Percentiles rank a stretch among this genome's conserved stretches.
These are phyloP conservation scores for Phlegmacium glaucopus DNA, from an alignment of 768 basidiomycete genomes.

Conservation along the genomic window DNA sequence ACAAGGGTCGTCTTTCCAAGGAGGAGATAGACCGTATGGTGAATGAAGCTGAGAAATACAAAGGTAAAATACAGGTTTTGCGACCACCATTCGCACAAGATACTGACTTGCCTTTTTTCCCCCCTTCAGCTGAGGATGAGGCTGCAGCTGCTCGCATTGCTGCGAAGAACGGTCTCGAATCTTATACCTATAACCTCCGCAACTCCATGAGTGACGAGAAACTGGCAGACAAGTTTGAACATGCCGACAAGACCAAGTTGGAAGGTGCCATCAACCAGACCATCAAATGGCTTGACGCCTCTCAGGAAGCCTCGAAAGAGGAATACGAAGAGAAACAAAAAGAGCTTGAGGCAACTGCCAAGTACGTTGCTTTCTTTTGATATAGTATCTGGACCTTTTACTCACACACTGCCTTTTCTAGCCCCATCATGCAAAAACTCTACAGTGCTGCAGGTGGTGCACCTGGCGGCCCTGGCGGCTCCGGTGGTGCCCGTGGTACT, in stretches of 20 bases:
- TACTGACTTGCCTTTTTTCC: constrained; percentile 24
- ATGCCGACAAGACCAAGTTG: constrained; percentile 82
- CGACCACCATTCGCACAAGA: background rate
- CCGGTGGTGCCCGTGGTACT: constrained; percentile 43
- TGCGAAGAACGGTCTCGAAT: constrained; percentile 91
- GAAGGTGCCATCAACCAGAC: constrained; percentile 78
- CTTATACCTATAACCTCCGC: constrained; percentile 92
- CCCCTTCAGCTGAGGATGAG: constrained; percentile 65
- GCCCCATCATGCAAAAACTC: constrained; percentile 65
- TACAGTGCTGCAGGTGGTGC: constrained; percentile 69
- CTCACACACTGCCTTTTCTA: constrained; percentile 15
- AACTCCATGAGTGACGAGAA: constrained; percentile 86
- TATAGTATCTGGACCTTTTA: background rate
- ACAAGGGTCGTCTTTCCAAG: constrained; percentile 95
- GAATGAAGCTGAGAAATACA: constrained; percentile 89
- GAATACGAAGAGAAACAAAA: constrained; percentile 93
- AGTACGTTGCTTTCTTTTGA: constrained; percentile 29
- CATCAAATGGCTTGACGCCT: constrained; percentile 81
- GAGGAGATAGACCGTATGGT: constrained; percentile 99
- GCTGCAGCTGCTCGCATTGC: constrained; percentile 79
- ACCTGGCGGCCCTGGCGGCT: constrained; percentile 46
- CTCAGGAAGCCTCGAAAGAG: constrained; percentile 89
- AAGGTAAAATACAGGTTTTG: constrained; percentile 26
- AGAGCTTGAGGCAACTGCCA: constrained; percentile 84
- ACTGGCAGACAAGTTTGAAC: constrained; percentile 83